A percentile compares a stretch with the other conserved stretches of the same genome.
These are phyloP conservation scores for Rutstroemia sydowiana DNA, from an alignment of 2,329 filamentous ascomycete species.

Conservation along the genomic window DNA sequence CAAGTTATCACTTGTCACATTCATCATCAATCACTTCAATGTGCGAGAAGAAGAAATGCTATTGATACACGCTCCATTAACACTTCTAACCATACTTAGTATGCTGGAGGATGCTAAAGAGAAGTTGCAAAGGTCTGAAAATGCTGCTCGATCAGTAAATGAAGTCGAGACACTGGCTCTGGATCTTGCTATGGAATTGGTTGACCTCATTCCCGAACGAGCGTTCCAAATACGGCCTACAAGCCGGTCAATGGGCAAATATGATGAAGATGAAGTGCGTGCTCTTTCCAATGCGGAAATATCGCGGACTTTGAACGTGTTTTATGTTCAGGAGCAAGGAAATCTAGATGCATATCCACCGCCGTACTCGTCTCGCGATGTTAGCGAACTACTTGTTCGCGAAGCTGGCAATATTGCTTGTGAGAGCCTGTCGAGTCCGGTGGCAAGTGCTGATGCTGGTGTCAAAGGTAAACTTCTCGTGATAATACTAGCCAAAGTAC, in stretches of 20 bases:
- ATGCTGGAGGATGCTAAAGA: constrained; percentile 51
- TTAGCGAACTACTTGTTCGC: constrained; percentile 57
- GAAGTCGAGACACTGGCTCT: constrained; percentile 31
- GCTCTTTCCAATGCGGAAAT: constrained; percentile 43
- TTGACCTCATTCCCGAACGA: constrained; percentile 58
- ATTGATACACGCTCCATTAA: constrained; percentile 72
- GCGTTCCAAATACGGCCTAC: constrained; percentile 42
- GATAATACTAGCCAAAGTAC: constrained; percentile 47
- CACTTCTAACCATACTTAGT: constrained; percentile 53
- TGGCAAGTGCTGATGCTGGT: constrained; percentile 42
- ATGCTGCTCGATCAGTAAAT: constrained; percentile 16
- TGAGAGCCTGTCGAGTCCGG: constrained; percentile 37
- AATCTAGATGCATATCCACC: constrained; percentile 55
- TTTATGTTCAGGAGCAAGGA: constrained; percentile 64
- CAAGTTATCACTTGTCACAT: constrained; percentile 67
- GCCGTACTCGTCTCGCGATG: constrained; percentile 49
- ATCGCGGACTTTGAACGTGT: constrained; percentile 52
- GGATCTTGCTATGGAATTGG: constrained; percentile 47
- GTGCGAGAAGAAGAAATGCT: constrained; percentile 95
- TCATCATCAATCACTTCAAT: constrained; percentile 84
- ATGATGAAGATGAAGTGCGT: constrained; percentile 25
- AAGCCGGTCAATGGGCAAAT: constrained; percentile 19
- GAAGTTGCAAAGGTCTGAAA: constrained; percentile 26
- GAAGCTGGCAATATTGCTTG: constrained; percentile 49
- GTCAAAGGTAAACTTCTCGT: constrained; percentile 53